Evolutionary conservation across 2,329 filamentous ascomycete species (phyloP).

Genomic region (Blastomyces silverae): DNA sequence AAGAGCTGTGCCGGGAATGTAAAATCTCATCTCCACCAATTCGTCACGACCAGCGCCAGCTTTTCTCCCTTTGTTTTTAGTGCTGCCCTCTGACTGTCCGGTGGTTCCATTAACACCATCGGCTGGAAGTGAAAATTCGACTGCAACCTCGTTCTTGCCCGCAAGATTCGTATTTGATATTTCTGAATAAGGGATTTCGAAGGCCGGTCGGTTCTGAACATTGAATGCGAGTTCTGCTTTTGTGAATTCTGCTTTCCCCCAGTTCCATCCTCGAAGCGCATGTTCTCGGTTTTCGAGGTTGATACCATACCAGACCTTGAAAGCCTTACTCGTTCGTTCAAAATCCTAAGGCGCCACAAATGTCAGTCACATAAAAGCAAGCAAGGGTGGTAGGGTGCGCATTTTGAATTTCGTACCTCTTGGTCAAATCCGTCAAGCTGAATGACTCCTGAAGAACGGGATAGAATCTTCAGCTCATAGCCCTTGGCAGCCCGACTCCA

Average conservation of each 20-base stretch:
- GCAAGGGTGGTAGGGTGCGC: background rate
- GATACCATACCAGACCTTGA: slow-evolving; percentile 97
- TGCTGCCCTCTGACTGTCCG: slow-evolving; percentile 63
- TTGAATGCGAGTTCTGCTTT: slow-evolving; percentile 95
- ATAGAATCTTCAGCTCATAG: slow-evolving; percentile 86
- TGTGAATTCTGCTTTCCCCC: slow-evolving; percentile 95
- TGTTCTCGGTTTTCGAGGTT: slow-evolving; percentile 90
- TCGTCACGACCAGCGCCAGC: slow-evolving; percentile 84
- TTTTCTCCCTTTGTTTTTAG: slow-evolving; percentile 72
- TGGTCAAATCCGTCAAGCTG: slow-evolving; percentile 93
- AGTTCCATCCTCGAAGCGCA: slow-evolving; percentile 94
- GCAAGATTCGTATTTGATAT: slow-evolving; percentile 97
- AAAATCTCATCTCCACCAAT: slow-evolving; percentile 97
- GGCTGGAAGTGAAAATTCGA: slow-evolving; percentile 77
- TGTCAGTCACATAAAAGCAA: slow-evolving; percentile 10
- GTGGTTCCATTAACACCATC: slow-evolving; percentile 68
- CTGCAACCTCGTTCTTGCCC: slow-evolving; percentile 93
- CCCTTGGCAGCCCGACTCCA: slow-evolving; percentile 93
- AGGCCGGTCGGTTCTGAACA: slow-evolving; percentile 91
- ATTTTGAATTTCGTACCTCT: slow-evolving; percentile 48
- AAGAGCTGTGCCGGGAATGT: slow-evolving; percentile 84
- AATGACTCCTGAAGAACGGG: slow-evolving; percentile 74
- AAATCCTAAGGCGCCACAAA: slow-evolving; percentile 57
- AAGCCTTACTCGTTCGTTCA: slow-evolving; percentile 81
- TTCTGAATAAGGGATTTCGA: slow-evolving; percentile 94